Evolutionary conservation across 768 basidiomycete species (phyloP), one percentile per base, ranked within the genome.

Genomic region (Russula ochroleuca): DNA sequence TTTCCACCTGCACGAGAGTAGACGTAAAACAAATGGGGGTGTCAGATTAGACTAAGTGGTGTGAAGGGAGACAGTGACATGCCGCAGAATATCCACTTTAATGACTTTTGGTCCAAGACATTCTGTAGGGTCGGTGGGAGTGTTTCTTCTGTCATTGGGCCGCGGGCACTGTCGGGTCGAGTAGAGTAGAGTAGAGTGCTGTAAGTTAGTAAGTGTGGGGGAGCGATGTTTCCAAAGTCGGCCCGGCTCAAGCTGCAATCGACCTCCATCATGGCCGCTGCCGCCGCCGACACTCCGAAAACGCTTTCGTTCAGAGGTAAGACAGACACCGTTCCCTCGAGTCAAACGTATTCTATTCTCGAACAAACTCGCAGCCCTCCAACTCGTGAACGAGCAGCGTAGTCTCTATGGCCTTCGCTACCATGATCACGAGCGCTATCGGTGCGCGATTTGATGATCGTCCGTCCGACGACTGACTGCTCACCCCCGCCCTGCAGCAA

Each of bases 61-160:
- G n/a, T 5, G 37, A 35, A 35, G 35, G 35, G 7, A 6, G 2
- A 28, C 14, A 10, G 52, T 15, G 35, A 83, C 90, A 64, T 75
- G 85, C 96, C 96, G 72, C 97, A 98, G 73, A 99, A 99, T 72
- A 99, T 98, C 96, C 96, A 99, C 74, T 98, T 97, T 65, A 98
- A 77, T 25, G 87, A 86, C 68, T 83, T 87, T 77, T 99, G 96
- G 75, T 98, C 95, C 35, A 99, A 78, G 54, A 99, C 79, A 73
- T 97, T 98, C 79, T 97, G 93, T 9, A 99, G 85, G 19, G 93
- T 94, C 21, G 96, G 86, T 17, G 84, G 81, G 47, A 96, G 83
- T 2, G 81, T 78, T 69, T 88, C 87, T 61, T 85, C 80, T 41
- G 81, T 72, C 85, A 87, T 86, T 67, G 51, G 25, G 52, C 5